Conservation (phyloP, 1,284 basidiomycete species). For the Gomphus sp. region DNA sequence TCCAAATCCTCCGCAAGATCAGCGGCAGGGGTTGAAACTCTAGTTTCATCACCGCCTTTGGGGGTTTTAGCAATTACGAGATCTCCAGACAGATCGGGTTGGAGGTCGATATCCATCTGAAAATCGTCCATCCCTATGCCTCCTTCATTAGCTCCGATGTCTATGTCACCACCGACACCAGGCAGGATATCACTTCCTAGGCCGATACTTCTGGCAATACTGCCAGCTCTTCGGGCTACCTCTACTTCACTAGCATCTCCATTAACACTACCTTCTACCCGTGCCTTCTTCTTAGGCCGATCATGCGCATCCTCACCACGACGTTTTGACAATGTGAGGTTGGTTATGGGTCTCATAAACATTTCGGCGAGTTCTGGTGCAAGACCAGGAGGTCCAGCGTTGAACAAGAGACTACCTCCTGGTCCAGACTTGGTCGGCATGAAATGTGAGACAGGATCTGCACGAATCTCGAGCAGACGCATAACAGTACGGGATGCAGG, state of each 20-base stretch:
- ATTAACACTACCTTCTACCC: slow-evolving; percentile 40
- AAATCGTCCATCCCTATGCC: slow-evolving; percentile 47
- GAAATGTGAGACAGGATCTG: slow-evolving; percentile 80
- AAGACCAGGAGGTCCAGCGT: slow-evolving; percentile 72
- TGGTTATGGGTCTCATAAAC: slow-evolving; percentile 71
- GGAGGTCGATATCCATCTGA: slow-evolving; percentile 44
- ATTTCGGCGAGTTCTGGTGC: slow-evolving; percentile 74
- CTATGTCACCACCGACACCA: slow-evolving; percentile 37
- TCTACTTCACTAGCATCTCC: slow-evolving; percentile 54
- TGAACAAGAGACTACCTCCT: slow-evolving; percentile 62
- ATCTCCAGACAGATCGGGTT: slow-evolving; percentile 2
- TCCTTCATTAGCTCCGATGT: slow-evolving; percentile 44
- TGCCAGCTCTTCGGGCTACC: slow-evolving; percentile 49
- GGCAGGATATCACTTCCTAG: slow-evolving; percentile 39
- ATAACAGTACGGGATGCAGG: slow-evolving; percentile 76
- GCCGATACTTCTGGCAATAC: slow-evolving; percentile 35
- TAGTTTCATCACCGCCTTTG: slow-evolving; percentile 27
- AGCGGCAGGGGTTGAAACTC: slow-evolving; percentile 59
- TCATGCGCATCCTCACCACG: slow-evolving; percentile 40
- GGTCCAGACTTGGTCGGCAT: slow-evolving; percentile 68
- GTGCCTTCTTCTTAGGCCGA: slow-evolving; percentile 51
- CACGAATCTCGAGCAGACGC: slow-evolving; percentile 75
- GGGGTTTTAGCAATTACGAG: neutral
- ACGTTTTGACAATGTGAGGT: slow-evolving; percentile 24
- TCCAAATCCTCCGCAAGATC: slow-evolving; percentile 53